Evolutionary conservation across 2,329 filamentous ascomycete genomes (phyloP).

Genomic region (Xylariaceae sp.): DNA sequence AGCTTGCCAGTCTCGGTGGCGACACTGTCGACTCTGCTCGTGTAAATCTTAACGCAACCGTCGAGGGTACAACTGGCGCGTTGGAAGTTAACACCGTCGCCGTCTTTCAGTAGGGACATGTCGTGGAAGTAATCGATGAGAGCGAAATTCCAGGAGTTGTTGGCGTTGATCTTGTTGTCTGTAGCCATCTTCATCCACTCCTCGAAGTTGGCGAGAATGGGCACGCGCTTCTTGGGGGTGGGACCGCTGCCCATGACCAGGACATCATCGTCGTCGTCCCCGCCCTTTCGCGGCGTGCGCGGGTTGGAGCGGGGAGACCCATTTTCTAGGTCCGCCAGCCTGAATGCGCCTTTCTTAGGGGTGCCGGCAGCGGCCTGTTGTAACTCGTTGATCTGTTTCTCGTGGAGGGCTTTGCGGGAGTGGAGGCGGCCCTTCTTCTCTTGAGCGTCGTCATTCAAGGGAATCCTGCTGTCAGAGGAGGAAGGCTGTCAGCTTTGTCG

Average conservation of each 20-base stretch:
- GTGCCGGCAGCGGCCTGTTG: conserved; percentile 70
- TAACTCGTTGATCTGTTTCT: conserved; percentile 88
- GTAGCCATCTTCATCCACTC: conserved; percentile 99
- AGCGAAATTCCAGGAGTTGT: conserved; percentile 99
- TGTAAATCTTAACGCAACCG: conserved; percentile 99
- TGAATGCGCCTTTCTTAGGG: conserved; percentile 58
- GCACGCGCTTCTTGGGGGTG: conserved; percentile 93
- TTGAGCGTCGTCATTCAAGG: conserved; percentile 89
- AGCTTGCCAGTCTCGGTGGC: conserved; percentile 96
- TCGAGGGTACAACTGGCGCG: conserved; percentile 97
- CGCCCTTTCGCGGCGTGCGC: conserved; percentile 45
- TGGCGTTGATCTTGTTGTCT: conserved; percentile 97
- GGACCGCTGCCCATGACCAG: conserved; percentile 71
- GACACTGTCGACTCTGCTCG: conserved; percentile 94
- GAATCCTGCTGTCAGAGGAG: conserved; percentile 61
- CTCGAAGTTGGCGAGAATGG: conserved; percentile 95
- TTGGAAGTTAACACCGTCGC: conserved; percentile 96
- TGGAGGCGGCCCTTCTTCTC: conserved; percentile 88
- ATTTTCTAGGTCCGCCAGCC: conserved; percentile 57
- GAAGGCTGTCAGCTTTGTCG: too few relatives aligned
- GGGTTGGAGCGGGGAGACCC: conserved; percentile 53
- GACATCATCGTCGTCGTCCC: conserved; percentile 51
- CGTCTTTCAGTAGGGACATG: conserved; percentile 95
- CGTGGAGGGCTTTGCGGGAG: conserved; percentile 81
- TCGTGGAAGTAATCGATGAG: conserved; percentile 99